phyloP scores from a whole-genome alignment of 2,329 filamentous ascomycete species.

The Parascedosporium putredinis region DNA sequence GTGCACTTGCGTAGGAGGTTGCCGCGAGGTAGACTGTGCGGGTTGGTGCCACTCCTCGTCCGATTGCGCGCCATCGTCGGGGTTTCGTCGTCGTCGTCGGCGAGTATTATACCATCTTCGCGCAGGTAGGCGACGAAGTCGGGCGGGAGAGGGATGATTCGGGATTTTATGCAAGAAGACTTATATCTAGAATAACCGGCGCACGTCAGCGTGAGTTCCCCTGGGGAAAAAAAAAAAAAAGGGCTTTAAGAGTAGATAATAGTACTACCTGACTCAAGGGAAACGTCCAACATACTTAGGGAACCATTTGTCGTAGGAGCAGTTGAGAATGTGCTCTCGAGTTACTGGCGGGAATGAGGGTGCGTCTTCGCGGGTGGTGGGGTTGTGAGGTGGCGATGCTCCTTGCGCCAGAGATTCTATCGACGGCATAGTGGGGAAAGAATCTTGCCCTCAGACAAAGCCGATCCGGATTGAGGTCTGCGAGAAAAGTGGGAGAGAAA shows the following conservation, averaged over 20 bases:
- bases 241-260: too few species aligned
- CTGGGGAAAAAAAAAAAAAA: too few species aligned
- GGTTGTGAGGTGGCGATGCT: not conserved
- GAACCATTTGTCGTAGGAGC: slow-evolving; percentile 90
- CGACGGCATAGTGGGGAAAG: not conserved
- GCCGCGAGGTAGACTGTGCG: slow-evolving; percentile 13
- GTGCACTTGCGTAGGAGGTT: slow-evolving; percentile 16
- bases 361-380: not conserved
- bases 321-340: slow-evolving; percentile 81
- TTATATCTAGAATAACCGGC: slow-evolving; percentile 52
- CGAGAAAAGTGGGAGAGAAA: too few species aligned
- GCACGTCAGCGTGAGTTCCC: too few species aligned
- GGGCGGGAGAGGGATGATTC: slow-evolving; percentile 65
- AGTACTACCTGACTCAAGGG: not conserved
- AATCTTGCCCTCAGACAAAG: too few species aligned
- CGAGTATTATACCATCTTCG: slow-evolving; percentile 85
- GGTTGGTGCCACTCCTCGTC: slow-evolving; percentile 36
- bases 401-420: not conserved
- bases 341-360: slow-evolving; percentile 72
- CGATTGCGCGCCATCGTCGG: slow-evolving; percentile 46
- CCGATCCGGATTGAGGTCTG: too few species aligned
- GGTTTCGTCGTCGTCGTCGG: slow-evolving; percentile 47
- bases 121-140: slow-evolving; percentile 79
- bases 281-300: slow-evolving; percentile 46
- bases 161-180: slow-evolving; percentile 71